Conservation (phyloP, 1,284 basidiomycete genomes). For the Ustilago tritici region DNA sequence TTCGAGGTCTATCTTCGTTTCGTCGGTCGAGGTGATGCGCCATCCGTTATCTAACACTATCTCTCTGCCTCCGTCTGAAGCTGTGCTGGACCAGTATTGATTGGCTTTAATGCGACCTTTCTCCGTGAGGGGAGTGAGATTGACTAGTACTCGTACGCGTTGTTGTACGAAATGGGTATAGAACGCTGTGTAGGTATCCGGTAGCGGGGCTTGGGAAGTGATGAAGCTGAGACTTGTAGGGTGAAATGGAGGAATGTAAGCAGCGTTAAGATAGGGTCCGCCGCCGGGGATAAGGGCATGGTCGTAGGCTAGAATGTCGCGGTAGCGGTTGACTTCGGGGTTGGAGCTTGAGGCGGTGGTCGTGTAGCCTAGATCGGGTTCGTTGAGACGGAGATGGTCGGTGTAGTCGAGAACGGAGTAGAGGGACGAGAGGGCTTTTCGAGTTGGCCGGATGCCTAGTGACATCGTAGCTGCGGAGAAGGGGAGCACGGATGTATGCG, state of each 20-base stretch:
- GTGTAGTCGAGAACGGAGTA: conserved; percentile 29
- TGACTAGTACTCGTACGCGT: conserved; percentile 52
- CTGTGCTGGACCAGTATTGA: conserved; percentile 58
- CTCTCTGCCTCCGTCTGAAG: background rate
- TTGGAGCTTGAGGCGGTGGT: conserved; percentile 19
- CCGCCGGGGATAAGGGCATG: conserved; percentile 53
- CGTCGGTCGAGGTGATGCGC: conserved; percentile 4
- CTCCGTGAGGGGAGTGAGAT: conserved; percentile 65
- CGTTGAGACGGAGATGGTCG: conserved; percentile 31
- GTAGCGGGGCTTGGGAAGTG: conserved; percentile 92
- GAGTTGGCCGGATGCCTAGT: conserved; percentile 12
- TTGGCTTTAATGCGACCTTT: conserved; percentile 60
- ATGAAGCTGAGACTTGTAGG: conserved; percentile 76
- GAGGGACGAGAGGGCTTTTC: conserved; percentile 20
- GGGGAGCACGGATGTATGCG: background rate
- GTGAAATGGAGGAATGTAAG: conserved; percentile 52
- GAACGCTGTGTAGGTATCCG: conserved; percentile 90
- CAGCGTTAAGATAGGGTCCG: conserved; percentile 57
- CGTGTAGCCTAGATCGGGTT: conserved; percentile 28
- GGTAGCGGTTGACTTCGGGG: conserved; percentile 32
- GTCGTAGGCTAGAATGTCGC: conserved; percentile 53
- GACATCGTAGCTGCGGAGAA: conserved; percentile 14
- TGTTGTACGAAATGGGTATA: conserved; percentile 70
- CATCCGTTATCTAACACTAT: conserved; percentile 30
- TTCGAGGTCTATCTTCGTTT: conserved; percentile 21